Evolutionary conservation across 495 filamentous ascomycete genomes (phyloP), one percentile per base, ranked within the genome.

Genomic region (Barbatosphaeria neglecta): DNA sequence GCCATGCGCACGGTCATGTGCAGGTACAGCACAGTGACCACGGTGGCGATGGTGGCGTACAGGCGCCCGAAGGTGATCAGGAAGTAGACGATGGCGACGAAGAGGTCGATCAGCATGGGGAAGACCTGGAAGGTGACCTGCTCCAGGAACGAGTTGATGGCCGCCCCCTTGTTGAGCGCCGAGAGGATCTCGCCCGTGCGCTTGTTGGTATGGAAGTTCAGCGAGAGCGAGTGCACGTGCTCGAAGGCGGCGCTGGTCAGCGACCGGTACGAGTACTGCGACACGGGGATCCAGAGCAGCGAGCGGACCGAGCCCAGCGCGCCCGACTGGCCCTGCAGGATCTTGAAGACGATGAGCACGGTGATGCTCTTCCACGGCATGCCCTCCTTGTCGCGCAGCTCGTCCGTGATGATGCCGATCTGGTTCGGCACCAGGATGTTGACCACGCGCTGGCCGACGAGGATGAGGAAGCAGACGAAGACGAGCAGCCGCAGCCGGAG

Each of bases 171-270:
- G 66, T 90, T 95, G 46, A 98, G 69, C 0, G 92, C 92, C 18
- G 88, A 95, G 22, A 96, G 69, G 15, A 98, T 89, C 62, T 98
- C 92, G 20, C 92, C 92, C 1, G 92, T 97, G 62, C 90, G 88
- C 67, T 98, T 98, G 37, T 88, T 86, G 10, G 96, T 76, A 62
- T 98, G 92, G 56, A 98, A 98, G 58, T 97, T 92, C 52, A 96
- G 70, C 63, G 90, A 95, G 15, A 98, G 78, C 31, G 82, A 80
- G 62, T 97, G 92, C 16, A 98, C 92, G 58, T 98, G 92, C 62
- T 97, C 92, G 55, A 98, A 98, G 6, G 90, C 84, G 7, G 92
- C 88, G 2, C 89, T 90, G 1, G 88, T 95, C 23, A 98, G 75
- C 42, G 92, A 87, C 62, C 87, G 85, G 62, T 96, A 98, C 7